phyloP scores from a whole-genome alignment of 805 yeast species.

The Millerago galiae region DNA sequence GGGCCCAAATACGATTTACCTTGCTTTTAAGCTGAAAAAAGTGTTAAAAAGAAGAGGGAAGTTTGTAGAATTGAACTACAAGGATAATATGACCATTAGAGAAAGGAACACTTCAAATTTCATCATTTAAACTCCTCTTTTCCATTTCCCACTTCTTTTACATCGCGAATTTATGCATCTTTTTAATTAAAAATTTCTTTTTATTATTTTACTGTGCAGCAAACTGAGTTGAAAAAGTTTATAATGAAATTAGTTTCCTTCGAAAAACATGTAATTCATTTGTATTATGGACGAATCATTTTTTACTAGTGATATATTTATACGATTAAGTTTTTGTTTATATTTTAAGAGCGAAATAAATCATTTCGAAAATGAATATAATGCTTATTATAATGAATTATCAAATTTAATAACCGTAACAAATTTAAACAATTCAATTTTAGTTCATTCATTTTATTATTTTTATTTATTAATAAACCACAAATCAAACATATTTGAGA shows the following conservation, averaged over 20 bases:
- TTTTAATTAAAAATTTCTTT: not conserved
- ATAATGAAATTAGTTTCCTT: too few relatives aligned
- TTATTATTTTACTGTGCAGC: not conserved
- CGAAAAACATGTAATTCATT: not conserved
- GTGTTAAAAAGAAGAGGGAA: too few relatives aligned
- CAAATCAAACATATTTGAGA: slow-evolving; percentile 6
- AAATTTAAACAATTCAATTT: slow-evolving; percentile 11
- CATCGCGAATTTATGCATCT: not conserved
- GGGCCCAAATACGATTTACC: not conserved
- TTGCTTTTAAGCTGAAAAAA: too few relatives aligned
- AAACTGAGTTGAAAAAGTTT: not conserved
- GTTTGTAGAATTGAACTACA: too few relatives aligned
- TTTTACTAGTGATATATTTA: slow-evolving; percentile 3
- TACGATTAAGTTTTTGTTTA: slow-evolving; percentile 15
- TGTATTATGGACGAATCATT: not conserved
- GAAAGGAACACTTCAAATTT: too few relatives aligned
- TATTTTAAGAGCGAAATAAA: slow-evolving; percentile 2
- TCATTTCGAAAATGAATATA: not conserved
- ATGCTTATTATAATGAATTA: slow-evolving; percentile 7
- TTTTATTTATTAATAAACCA: slow-evolving; percentile 12
- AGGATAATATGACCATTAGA: too few relatives aligned
- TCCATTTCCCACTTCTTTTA: not conserved
- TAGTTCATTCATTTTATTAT: slow-evolving; percentile 19
- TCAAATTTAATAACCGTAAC: slow-evolving; percentile 14
- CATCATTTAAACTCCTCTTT: not conserved